Evolutionary conservation across 192 early-diverging fungal genomes (phyloP).

Genomic region (Coemansia umbellata): DNA sequence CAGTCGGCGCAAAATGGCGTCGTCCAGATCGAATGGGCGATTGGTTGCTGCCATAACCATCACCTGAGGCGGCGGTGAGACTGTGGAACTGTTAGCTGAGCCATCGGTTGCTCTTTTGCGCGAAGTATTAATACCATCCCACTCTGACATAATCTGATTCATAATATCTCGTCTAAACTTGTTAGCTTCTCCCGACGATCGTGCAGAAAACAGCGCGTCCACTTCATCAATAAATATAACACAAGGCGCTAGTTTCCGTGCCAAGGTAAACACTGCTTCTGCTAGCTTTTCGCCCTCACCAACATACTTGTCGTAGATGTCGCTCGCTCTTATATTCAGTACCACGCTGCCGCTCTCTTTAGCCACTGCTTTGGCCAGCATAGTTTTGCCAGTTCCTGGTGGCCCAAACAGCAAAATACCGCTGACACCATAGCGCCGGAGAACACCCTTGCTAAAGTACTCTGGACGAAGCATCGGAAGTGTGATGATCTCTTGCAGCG

Average conservation of each 20-base stretch:
- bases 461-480: slow-evolving; percentile 76
- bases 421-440: slow-evolving; percentile 63
- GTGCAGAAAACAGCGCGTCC: slow-evolving; percentile 80
- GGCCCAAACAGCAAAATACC: slow-evolving; percentile 84
- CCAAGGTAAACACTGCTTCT: slow-evolving; percentile 86
- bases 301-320: slow-evolving; percentile 85
- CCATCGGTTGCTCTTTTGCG: slow-evolving; percentile 47
- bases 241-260: slow-evolving; percentile 87
- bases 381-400: slow-evolving; percentile 84
- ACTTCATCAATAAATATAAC: slow-evolving; percentile 98
- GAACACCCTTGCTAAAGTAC: slow-evolving; percentile 67
- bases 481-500: slow-evolving; percentile 80
- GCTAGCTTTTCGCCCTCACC: slow-evolving; percentile 98
- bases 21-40: slow-evolving; percentile 94
- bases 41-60: slow-evolving; percentile 93
- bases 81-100: background rate
- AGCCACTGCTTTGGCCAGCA: slow-evolving; percentile 80
- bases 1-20: slow-evolving; percentile 89
- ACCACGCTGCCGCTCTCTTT: slow-evolving; percentile 77
- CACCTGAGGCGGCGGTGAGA: slow-evolving; percentile 50
- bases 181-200: slow-evolving; percentile 54
- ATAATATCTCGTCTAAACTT: slow-evolving; percentile 74
- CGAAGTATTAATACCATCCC: slow-evolving; percentile 79
- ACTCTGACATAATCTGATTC: slow-evolving; percentile 97
- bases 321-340: slow-evolving; percentile 72